Conservation (phyloP, 2,329 filamentous ascomycete genomes). For the Aspergillus jensenii region DNA sequence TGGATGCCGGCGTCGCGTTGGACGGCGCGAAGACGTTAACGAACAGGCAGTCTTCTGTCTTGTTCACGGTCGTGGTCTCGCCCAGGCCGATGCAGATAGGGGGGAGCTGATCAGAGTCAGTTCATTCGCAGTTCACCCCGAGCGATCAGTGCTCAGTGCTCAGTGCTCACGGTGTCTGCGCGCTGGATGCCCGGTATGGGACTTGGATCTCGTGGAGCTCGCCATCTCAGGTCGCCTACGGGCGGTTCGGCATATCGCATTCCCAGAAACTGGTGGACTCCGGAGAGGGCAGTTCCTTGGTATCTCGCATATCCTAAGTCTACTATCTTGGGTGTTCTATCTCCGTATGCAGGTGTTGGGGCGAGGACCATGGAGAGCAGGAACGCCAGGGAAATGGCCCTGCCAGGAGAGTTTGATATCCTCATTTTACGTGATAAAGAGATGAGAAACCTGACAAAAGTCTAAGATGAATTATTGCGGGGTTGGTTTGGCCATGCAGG, state of each 20-base stretch:
- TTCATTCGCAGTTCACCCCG: no score
- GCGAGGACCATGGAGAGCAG: background rate
- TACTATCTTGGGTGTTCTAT: background rate
- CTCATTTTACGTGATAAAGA: background rate
- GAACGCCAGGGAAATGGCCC: background rate
- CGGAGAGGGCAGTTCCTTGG: background rate
- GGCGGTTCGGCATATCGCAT: background rate
- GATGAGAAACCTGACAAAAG: no score
- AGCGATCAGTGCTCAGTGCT: no score
- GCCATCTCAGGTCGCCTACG: background rate
- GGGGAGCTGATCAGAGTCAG: no score
- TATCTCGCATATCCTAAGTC: background rate
- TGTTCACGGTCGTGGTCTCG: no score
- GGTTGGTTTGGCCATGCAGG: no score
- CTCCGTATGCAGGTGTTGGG: background rate
- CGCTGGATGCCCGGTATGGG: background rate
- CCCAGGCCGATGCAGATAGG: no score
- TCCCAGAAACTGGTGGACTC: background rate
- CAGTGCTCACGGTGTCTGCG: background rate
- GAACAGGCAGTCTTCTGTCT: no score
- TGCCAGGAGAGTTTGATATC: background rate
- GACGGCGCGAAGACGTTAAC: no score
- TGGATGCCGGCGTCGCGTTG: slow-evolving; percentile 32
- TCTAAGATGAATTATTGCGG: no score
- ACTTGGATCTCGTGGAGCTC: background rate